A percentile compares a stretch with the other conserved stretches of the same genome.
phyloP scores from a whole-genome alignment of 768 basidiomycete genomes.

The Pholiota conissans region DNA sequence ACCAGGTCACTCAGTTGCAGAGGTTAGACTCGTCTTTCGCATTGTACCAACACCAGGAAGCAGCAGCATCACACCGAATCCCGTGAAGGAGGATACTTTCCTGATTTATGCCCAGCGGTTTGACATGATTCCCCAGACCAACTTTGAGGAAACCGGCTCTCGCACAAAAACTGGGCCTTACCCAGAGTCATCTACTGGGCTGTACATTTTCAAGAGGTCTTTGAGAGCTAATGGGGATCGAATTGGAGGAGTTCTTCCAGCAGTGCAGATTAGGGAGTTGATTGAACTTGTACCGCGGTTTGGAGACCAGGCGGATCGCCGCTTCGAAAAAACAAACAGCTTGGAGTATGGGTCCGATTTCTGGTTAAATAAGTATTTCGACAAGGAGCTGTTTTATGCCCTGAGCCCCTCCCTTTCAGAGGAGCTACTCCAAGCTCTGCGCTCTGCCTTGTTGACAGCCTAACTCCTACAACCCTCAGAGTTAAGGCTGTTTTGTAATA shows the following conservation, averaged over 20 bases:
- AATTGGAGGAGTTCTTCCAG: conserved; percentile 28
- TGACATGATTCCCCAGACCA: conserved; percentile 20
- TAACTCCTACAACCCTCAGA: no score
- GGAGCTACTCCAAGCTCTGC: no score
- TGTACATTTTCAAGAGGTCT: conserved; percentile 22
- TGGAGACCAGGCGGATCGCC: conserved; percentile 21
- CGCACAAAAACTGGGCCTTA: conserved; percentile 6
- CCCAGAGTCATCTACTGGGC: conserved; percentile 22
- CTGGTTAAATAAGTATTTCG: conserved; percentile 33
- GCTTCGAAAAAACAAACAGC: conserved; percentile 24
- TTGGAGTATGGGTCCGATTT: conserved; percentile 21
- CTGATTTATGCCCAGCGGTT: conserved; percentile 26
- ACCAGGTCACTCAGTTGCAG: conserved; percentile 16
- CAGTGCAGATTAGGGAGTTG: conserved; percentile 19
- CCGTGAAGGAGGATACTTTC: conserved; percentile 10
- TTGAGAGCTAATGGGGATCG: conserved; percentile 11
- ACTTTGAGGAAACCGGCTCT: not conserved
- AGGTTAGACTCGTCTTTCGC: conserved; percentile 13
- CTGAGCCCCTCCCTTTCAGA: no score
- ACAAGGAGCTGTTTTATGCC: conserved; percentile 27
- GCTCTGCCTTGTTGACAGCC: no score
- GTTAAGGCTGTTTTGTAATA: no score
- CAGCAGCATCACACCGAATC: not conserved
- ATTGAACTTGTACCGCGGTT: conserved; percentile 28
- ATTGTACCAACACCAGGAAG: conserved; percentile 3